Base-by-base conservation (phyloP, 305 asterid species). In the Solanum hybrid region DNA sequence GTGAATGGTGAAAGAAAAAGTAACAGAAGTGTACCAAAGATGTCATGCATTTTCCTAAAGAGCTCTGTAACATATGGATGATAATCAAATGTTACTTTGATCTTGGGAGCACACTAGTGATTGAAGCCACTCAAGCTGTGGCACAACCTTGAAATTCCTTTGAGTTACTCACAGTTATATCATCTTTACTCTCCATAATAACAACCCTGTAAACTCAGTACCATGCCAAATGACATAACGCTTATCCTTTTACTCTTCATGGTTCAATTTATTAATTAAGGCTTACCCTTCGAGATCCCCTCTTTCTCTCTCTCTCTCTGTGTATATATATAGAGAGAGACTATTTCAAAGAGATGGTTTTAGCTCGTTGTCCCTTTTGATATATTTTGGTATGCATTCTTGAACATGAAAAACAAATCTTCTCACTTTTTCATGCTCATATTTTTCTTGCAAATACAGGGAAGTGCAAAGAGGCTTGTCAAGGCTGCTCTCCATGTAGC, bases 401-500 rank as follows among this genome's bases (percentile, higher is more conserved):
- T 84, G 42, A 84, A 84, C 35, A 19, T 51, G 87, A 31, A 31
- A 84, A 84, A 51, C 31, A 45, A 36, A 19, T 84, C 31, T 31
- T 56, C 75, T 60, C 71, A 45, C 40, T 31, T 32, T 51, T n/a
- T 84, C 42, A 51, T 51, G 29, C 78, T 78, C 78, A 60, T 73
- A 15, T n/a, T 38, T 72, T 90, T 89, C 27, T 88, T 45, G 35
- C 71, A 69, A 42, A 77, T 87, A 51, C 89, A 92, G 93, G 92
- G 92, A 86, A 92, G 91, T 88, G 93, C 93, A 24, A 88, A 89
- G 86, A 91, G 93, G 92, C 93, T 92, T 15, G 89, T 92, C 8
- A 92, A 91, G 88, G 93, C 93, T 26, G 93, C 93, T 31, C 89
- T 92, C 35, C 93, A 91, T 4, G 90, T 89, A 90, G 93, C 93